Conservation (phyloP, 805 yeast species). For the Wilhelminamyces savonicus region DNA sequence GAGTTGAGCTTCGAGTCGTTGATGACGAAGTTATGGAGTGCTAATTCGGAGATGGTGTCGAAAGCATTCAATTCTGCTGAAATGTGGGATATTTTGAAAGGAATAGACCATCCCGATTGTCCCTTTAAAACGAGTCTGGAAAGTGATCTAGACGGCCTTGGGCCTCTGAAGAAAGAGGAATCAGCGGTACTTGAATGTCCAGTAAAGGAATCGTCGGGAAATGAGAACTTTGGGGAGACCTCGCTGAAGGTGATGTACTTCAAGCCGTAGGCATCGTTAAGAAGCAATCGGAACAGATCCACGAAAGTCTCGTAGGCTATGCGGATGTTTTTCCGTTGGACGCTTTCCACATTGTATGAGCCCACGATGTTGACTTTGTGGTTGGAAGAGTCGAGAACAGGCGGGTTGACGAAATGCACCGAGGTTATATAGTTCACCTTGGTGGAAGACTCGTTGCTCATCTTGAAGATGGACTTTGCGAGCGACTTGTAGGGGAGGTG, state of each 20-base stretch:
- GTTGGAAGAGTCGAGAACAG: slow-evolving; percentile 15
- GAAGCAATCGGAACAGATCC: slow-evolving; percentile 19
- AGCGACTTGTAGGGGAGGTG: slow-evolving; percentile 22
- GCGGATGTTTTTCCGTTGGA: slow-evolving; percentile 8
- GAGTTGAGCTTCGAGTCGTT: slow-evolving; percentile 28
- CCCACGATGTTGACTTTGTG: slow-evolving; percentile 29
- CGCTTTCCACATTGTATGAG: slow-evolving; percentile 23
- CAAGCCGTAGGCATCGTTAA: slow-evolving; percentile 43
- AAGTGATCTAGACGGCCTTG: slow-evolving; percentile 17
- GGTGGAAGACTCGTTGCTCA: slow-evolving; percentile 19
- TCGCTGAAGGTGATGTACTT: slow-evolving; percentile 34
- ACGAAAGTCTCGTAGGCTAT: slow-evolving; percentile 20
- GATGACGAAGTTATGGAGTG: slow-evolving; percentile 41
- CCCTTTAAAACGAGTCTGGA: slow-evolving; percentile 32
- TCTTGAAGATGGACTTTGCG: slow-evolving; percentile 12
- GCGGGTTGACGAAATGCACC: slow-evolving; percentile 29
- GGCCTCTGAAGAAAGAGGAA: slow-evolving; percentile 6
- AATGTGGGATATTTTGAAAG: slow-evolving; percentile 39
- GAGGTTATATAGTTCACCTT: slow-evolving; percentile 24
- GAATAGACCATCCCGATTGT: slow-evolving; percentile 47
- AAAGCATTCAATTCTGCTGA: slow-evolving; percentile 39
- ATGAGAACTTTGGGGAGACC: slow-evolving; percentile 45
- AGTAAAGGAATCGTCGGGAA: slow-evolving; percentile 16
- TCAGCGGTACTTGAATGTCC: slow-evolving; percentile 14
- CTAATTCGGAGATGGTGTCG: slow-evolving; percentile 33